Base-by-base conservation (phyloP, 2,329 filamentous ascomycete genomes). In the Cercospora nicotianae region DNA sequence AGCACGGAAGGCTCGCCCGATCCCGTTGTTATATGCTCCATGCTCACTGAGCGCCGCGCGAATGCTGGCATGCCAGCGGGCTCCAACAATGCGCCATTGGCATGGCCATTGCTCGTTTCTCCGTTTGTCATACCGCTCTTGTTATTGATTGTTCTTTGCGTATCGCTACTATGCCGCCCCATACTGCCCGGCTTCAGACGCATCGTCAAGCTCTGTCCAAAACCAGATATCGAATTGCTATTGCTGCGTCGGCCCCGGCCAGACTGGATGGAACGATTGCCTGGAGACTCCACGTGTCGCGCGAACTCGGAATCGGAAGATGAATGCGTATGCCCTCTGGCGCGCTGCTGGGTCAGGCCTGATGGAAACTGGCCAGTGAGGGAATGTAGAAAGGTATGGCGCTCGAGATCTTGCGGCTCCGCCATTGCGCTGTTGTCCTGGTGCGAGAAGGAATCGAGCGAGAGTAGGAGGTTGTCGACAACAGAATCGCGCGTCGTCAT, bases 391-490 rank as follows among this genome's bases (percentile, higher is more conserved):
- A 69, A 72, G 48, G 66, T 68, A 30, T 65, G 67, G 33, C 67
- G 65, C 39, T 73, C 71, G 45, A 67, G 63, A 39, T 73, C 70
- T 28, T 72, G 65, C 26, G 60, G 51, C n/a, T 68, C 68, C 53
- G 64, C 67, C 64, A 70, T 69, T 26, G 39, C 64, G 18, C 42
- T 59, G 23, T 69, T 51, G 67, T 70, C 68, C 20, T 58, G 60
- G 33, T 66, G 68, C 20, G 86, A 90, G 77, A 94, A 89, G 79
- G 94, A 91, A 80, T 97, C 94, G 71, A 99, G 89, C 48, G 94
- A 97, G 72, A 95, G 85, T 69, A 98, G 88, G 90, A 99, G 95
- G 80, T 97, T 96, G 80, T 95, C 91, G 68, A 99, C 93, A 73
- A 99, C 89, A 39, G 94, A 97, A 77, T 96, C 92, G 73, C 94